Evolutionary conservation across 164 flowering plant genomes (phyloP).

Genomic region (Vitis amurensis): DNA sequence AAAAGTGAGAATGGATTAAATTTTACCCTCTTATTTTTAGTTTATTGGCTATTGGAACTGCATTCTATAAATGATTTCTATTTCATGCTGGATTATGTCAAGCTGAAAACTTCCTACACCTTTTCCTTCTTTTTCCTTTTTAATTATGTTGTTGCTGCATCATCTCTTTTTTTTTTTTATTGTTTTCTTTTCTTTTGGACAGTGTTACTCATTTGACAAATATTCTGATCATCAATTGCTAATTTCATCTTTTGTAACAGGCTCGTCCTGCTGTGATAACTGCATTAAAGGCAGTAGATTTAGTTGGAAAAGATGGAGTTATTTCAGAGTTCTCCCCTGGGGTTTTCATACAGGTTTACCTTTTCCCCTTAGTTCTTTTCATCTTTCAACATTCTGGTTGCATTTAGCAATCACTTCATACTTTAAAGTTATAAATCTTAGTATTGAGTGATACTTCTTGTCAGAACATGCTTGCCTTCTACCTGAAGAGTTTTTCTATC

Average conservation of each 20-base stretch:
- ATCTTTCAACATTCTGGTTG: neutral
- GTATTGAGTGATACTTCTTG: neutral
- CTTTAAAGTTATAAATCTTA: neutral
- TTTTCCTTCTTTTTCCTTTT: neutral
- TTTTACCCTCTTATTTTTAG: neutral
- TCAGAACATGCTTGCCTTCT: neutral
- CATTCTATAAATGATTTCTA: neutral
- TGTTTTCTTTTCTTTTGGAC: neutral
- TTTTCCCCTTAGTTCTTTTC: neutral
- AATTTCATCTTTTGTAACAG: conserved; percentile 41
- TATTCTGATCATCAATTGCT: conserved; percentile 8
- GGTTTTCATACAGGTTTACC: conserved; percentile 83
- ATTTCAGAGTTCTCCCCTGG: conserved; percentile 83
- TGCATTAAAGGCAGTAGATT: conserved; percentile 56
- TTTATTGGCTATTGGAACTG: neutral
- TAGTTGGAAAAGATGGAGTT: conserved; percentile 81
- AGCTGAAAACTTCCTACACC: neutral
- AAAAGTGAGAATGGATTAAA: conserved; percentile 52
- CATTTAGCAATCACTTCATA: neutral
- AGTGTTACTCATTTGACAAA: neutral
- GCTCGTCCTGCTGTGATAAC: conserved; percentile 75
- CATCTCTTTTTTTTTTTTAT: neutral
- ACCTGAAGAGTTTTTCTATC: neutral
- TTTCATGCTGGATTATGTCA: neutral
- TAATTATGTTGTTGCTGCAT: neutral